Base-by-base conservation (phyloP, 257 asterid species). In the Rhazya stricta region DNA sequence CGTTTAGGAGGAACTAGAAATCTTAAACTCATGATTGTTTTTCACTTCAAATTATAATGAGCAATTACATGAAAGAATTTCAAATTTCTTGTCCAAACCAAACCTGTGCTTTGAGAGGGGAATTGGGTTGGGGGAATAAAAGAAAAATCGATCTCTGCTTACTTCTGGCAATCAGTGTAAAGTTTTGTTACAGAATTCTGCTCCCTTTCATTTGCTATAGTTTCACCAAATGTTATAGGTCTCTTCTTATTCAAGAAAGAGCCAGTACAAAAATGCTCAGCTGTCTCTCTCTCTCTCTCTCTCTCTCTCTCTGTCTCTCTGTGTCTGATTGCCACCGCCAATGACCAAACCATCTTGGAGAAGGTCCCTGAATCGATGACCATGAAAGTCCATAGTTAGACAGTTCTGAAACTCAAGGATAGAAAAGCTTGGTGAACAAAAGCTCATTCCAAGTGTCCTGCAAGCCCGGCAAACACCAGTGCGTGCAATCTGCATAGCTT, bases 401-500 rank as follows among this genome's bases (percentile, higher is more conserved):
- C 37, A 50, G 13, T 46, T 29, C 1, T 51, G 10, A 39, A 63
- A 12, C 18, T 79, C 80, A 90, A 29, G 91, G 96, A 73, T 84
- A 85, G 63, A 89, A 89, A 42, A 89, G 90, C 79, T 91, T 89
- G 25, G 95, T 73, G 18, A 85, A 93, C 57, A 93, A 48, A 12
- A 91, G 86, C 81, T 91, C 90, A 45, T 89, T 93, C 98, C 98
- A 93, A 58, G 88, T 87, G 57, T 93, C 98, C 42, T 85, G 96
- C 42, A 93, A 76, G 16, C 98, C 98, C 1, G 98, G 97, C 50
- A 91, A 74, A 61, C 98, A 93, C 98, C 98, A 93, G 43, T 93
- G 98, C 5, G 88, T 83, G 84, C 98, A 93, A 67, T 93, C 97
- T 0, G 98, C 95, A 27, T 85, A 90, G 79, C 88, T 82, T 5